Base-by-base conservation (phyloP, 257 asterid species). In the Verbascum thapsus region DNA sequence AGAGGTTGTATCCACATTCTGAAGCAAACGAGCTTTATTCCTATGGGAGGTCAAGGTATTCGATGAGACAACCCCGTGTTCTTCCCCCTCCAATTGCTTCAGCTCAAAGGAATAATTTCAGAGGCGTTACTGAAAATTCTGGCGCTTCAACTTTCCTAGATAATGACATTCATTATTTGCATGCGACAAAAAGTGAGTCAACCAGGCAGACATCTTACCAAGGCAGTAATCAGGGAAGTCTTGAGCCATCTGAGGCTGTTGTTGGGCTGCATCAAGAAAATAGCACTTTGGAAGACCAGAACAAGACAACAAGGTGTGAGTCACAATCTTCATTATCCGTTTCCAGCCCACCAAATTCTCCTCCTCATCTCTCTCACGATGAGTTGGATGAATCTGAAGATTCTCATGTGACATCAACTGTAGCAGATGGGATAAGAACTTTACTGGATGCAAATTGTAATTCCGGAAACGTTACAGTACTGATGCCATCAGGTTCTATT, bases 241-340 rank as follows among this genome's bases (percentile, higher is more conserved):
- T 61, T 15, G 80, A 78, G 68, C 68, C 83, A 37, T 74, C 91
- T 63, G 78, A 63, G 44, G 51, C n/a, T n/a, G n/a, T 63, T 54
- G 79, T 79, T 56, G 74, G 73, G 69, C 54, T 72, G 53, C 81
- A 65, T 54, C 76, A 67, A 60, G 94, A 83, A 55, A 77, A 59
- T 56, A 58, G 67, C 38, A 44, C 69, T 45, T 59, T 70, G 69
- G 88, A 77, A 66, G 80, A 77, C 67, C 86, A 57, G 69, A 81
- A 78, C 38, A 40, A 54, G 54, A 69, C 77, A 41, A 59, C 85
- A 11, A 78, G 89, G 71, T 87, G 94, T 75, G 97, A 94, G 43
- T 94, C 99, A 67, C 97, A 90, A 53, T 94, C 99, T 52, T 94
- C 99, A 19, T 73, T 94, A n/a, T 90, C 91, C 54, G 96, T 94